A percentile compares a stretch with the other conserved stretches of the same genome.
Conservation (phyloP, 2,329 filamentous ascomycete genomes). For the Pezicula carpinea region DNA sequence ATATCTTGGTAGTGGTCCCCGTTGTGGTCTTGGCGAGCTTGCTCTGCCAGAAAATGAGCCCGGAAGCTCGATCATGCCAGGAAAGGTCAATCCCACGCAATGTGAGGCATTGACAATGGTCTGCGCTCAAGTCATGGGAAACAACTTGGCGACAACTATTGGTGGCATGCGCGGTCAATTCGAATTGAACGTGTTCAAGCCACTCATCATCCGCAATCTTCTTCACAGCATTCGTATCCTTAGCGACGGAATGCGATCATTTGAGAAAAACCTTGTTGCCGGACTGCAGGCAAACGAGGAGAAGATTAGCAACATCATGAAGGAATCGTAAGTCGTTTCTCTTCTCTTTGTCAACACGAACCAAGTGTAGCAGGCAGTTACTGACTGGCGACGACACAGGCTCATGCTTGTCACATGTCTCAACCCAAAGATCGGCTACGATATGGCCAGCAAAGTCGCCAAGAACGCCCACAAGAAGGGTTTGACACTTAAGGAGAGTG, state of each 20-base stretch:
- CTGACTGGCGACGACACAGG: slow-evolving; percentile 39
- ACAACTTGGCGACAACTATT: slow-evolving; percentile 88
- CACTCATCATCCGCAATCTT: slow-evolving; percentile 89
- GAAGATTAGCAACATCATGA: slow-evolving; percentile 83
- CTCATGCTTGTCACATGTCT: slow-evolving; percentile 98
- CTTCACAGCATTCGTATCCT: slow-evolving; percentile 88
- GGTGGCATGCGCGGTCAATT: slow-evolving; percentile 98
- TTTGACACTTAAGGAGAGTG: slow-evolving; percentile 85
- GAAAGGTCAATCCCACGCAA: slow-evolving; percentile 98
- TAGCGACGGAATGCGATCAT: slow-evolving; percentile 88
- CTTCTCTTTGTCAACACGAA: background rate
- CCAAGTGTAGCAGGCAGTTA: slow-evolving; percentile 15
- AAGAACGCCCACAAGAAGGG: slow-evolving; percentile 99
- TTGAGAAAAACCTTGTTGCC: slow-evolving; percentile 86
- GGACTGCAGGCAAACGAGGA: slow-evolving; percentile 92
- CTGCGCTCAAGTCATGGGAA: slow-evolving; percentile 96
- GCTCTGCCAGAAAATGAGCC: slow-evolving; percentile 96
- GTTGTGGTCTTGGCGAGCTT: slow-evolving; percentile 92
- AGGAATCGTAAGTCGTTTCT: slow-evolving; percentile 70
- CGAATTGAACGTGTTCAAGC: slow-evolving; percentile 98
- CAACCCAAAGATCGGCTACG: slow-evolving; percentile 95
- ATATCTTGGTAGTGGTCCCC: slow-evolving; percentile 92
- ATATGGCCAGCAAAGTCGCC: slow-evolving; percentile 94
- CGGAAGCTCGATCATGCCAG: slow-evolving; percentile 96
- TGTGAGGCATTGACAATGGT: slow-evolving; percentile 98